phyloP scores from a whole-genome alignment of 1,284 basidiomycete species.

The Porogramme epimiltina region DNA sequence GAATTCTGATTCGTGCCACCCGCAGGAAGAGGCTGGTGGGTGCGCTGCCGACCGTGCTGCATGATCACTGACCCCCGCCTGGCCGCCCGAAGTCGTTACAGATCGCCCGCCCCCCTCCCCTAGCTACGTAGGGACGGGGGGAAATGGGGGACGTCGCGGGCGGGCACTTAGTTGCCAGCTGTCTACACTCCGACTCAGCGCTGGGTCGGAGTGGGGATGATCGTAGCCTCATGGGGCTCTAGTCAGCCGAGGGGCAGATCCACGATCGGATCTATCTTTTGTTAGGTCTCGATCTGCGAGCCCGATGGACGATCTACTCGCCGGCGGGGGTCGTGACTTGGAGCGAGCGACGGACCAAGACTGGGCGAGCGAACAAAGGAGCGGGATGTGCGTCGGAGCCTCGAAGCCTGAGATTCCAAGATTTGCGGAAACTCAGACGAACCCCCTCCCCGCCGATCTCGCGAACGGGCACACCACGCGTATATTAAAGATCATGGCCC shows the following conservation, averaged over 20 bases:
- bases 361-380: slow-evolving; percentile 13
- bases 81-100: neutral
- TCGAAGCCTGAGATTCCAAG: slow-evolving; percentile 6
- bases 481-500: slow-evolving; percentile 19
- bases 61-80: neutral
- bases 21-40: neutral
- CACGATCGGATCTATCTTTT: slow-evolving; percentile 17
- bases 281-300: slow-evolving; percentile 21
- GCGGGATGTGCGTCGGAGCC: slow-evolving; percentile 12
- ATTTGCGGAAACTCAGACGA: neutral
- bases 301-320: slow-evolving; percentile 15
- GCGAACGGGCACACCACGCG: slow-evolving; percentile 17
- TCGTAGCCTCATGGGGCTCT: slow-evolving; percentile 21
- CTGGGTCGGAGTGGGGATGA: slow-evolving; percentile 19
- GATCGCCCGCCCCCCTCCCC: neutral
- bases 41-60: no score
- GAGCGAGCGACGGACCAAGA: slow-evolving; percentile 5
- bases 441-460: slow-evolving; percentile 2
- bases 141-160: neutral
- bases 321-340: slow-evolving; percentile 6
- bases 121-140: no score
- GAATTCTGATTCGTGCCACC: slow-evolving; percentile 8
- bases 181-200: no score
- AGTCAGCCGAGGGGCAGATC: slow-evolving; percentile 11
- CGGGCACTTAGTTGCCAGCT: slow-evolving; percentile 1